These are phyloP conservation scores for Tricholoma saponaceum DNA, from an alignment of 768 basidiomycete species.

Conservation along the genomic window DNA sequence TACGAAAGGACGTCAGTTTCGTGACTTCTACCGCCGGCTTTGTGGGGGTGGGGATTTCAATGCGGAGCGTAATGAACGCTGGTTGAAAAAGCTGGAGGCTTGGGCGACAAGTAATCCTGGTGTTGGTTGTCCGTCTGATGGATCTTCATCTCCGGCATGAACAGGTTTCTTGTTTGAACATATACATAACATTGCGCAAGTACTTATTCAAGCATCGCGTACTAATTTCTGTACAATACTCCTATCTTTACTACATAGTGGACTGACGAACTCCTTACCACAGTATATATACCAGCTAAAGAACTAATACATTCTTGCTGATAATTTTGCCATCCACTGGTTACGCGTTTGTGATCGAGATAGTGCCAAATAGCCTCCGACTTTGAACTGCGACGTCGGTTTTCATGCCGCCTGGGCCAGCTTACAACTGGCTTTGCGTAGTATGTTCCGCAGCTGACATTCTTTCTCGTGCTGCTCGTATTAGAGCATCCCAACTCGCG, in stretches of 20 bases:
- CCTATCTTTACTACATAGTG: too few relatives aligned
- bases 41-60: background rate
- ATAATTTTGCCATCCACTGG: too few relatives aligned
- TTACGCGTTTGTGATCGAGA: too few relatives aligned
- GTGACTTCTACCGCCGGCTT: background rate
- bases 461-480: constrained; percentile 55
- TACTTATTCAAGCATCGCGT: too few relatives aligned
- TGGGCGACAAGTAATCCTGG: background rate
- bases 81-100: background rate
- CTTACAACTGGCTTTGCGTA: constrained; percentile 72
- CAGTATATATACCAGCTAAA: too few relatives aligned
- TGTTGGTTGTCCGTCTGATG: background rate
- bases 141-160: background rate
- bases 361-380: background rate
- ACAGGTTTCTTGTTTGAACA: background rate
- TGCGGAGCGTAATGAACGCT: background rate
- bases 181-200: too few relatives aligned
- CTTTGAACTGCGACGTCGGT: background rate
- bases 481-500: constrained; percentile 43
- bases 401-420: constrained; percentile 63
- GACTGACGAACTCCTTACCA: too few relatives aligned
- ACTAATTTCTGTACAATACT: too few relatives aligned
- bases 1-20: background rate
- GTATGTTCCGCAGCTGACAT: constrained; percentile 58
- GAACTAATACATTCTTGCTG: too few relatives aligned